phyloP scores from a whole-genome alignment of 2,329 filamentous ascomycete genomes.

The Calonectria crousiana region DNA sequence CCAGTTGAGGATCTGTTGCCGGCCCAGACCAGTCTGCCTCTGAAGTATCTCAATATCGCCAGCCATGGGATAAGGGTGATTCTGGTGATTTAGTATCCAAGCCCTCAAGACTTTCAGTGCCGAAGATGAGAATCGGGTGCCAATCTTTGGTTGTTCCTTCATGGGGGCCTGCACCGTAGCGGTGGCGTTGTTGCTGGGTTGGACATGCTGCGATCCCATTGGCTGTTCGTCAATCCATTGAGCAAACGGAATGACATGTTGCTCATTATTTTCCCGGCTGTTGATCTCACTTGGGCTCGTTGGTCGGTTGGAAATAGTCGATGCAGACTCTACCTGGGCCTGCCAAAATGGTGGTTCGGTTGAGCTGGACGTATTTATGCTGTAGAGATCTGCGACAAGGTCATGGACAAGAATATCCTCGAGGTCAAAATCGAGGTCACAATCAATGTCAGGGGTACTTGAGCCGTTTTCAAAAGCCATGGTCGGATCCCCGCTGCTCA shows the following conservation, averaged over 20 bases:
- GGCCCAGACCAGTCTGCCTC: constrained; percentile 78
- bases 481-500: neutral
- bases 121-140: constrained; percentile 36
- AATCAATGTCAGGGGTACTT: neutral
- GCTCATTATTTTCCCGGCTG: neutral
- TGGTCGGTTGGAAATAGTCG: neutral
- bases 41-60: constrained; percentile 80
- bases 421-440: neutral
- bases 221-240: neutral
- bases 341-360: neutral
- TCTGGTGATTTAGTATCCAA: constrained; percentile 43
- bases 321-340: neutral
- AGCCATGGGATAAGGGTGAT: constrained; percentile 87
- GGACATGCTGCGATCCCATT: neutral
- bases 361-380: neutral
- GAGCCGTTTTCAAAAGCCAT: neutral
- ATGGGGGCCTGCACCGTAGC: neutral
- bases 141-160: constrained; percentile 27
- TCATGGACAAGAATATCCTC: neutral
- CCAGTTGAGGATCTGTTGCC: constrained; percentile 87
- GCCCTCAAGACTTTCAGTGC: constrained; percentile 31
- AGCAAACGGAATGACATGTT: neutral
- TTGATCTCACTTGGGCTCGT: neutral
- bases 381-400: neutral
- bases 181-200: neutral